phyloP scores from a whole-genome alignment of 371 early-diverging fungal species.

The Rhizopus stolonifer region DNA sequence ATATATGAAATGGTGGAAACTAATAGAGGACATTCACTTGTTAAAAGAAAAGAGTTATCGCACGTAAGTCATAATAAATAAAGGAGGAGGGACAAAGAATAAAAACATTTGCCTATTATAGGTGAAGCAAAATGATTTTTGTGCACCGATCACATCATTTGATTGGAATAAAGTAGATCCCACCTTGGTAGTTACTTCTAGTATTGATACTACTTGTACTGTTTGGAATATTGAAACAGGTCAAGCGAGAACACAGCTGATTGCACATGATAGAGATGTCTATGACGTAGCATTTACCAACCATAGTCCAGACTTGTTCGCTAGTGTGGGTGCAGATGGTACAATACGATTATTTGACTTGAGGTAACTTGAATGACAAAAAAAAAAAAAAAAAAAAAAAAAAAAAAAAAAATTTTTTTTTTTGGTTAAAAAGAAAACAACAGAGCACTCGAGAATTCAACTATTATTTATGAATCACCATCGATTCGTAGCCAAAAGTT shows the following conservation, averaged over 20 bases:
- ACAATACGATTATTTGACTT: constrained; percentile 95
- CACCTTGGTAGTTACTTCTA: constrained; percentile 81
- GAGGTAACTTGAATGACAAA: constrained; percentile 41
- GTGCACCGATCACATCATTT: constrained; percentile 92
- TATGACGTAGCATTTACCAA: constrained; percentile 93
- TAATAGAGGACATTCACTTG: constrained; percentile 15
- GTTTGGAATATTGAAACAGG: constrained; percentile 94
- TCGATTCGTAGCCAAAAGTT: constrained; percentile 33
- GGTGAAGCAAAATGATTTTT: constrained; percentile 65
- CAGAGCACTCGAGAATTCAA: constrained; percentile 87
- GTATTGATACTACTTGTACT: constrained; percentile 97
- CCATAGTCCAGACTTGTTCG: constrained; percentile 85
- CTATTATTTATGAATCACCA: constrained; percentile 94
- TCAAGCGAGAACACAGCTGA: constrained; percentile 95
- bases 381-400: too few species aligned
- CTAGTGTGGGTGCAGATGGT: constrained; percentile 95
- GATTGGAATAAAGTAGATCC: constrained; percentile 94
- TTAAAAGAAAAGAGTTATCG: constrained; percentile 52
- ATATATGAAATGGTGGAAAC: constrained; percentile 75
- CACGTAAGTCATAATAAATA: constrained; percentile 47
- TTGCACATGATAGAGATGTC: constrained; percentile 96
- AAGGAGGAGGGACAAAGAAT: neutral
- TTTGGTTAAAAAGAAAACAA: neutral
- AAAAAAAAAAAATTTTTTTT: too few species aligned
- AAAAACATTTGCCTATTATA: constrained; percentile 18